Evolutionary conservation across 2,329 filamentous ascomycete genomes (phyloP), one percentile per base, ranked within the genome.

Genomic region (Dactylellina sp.): DNA sequence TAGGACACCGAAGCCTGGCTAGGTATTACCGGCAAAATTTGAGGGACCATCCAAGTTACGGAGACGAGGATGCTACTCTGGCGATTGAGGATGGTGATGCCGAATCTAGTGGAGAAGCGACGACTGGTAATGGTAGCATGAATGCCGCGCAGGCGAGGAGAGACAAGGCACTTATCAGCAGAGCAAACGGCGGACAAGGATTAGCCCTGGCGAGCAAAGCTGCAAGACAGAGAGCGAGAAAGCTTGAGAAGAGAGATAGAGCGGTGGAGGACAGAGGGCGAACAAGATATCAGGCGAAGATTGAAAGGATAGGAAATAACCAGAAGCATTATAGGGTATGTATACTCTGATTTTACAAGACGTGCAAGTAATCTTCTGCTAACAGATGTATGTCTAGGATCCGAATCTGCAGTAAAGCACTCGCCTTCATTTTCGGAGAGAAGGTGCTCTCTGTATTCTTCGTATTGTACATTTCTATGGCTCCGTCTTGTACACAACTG

Each of bases 21-120:
- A 89, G 87, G 77, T 98, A 98, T 83, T 99, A 89, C 83, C 89
- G 92, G 71, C 95, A 99, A 83, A 98, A 98, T 82, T 85, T 99
- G 46, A 89, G 90, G 20, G 77, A 78, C 44, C 76, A 64, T 14
- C 65, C 75, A 11, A 50, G 64, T 3, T 86, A 91, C 68, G 86
- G 89, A 75, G 82, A 82, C 16, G 81, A 82, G 55, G 81, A 82
- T 11, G 28, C 28, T 5, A 81, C 82, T 52, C 78, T 81, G 59
- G 80, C 82, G 63, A 83, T 83, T 20, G 82, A 84, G 44, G 84
- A 85, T 56, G 84, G 83, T 5, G 82, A 84, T 18, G 82, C 84
- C 39, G 82, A 84, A 11, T 82, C 82, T 37, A 81, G 68, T 39
- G 42, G 18, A 35, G 47, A 52, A 53, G 32, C 12, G 14, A n/a